Evolutionary conservation across 2,329 filamentous ascomycete genomes (phyloP).

Genomic region (Colletotrichum liriopes): DNA sequence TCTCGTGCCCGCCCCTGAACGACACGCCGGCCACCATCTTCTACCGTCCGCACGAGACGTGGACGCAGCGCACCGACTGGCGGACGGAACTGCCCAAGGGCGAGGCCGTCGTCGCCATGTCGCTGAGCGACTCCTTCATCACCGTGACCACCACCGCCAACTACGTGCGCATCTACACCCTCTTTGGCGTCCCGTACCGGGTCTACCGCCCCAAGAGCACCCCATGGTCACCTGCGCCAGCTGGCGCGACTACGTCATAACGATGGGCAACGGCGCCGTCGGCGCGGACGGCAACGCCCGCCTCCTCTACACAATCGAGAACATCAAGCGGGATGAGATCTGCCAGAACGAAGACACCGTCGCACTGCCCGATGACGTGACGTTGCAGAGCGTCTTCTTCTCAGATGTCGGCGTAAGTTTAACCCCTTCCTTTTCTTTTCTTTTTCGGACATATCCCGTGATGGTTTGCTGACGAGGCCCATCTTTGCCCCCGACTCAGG

Average conservation of each 20-base stretch:
- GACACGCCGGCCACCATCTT: conserved; percentile 85
- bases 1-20: conserved; percentile 78
- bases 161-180: conserved; percentile 93
- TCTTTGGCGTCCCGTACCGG: conserved; percentile 91
- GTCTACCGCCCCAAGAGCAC: conserved; percentile 93
- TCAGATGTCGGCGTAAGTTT: conserved; percentile 85
- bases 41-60: conserved; percentile 96
- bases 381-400: conserved; percentile 89
- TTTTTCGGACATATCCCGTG: not conserved
- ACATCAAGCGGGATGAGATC: conserved; percentile 93
- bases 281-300: conserved; percentile 83
- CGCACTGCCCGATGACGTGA: conserved; percentile 82
- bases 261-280: conserved; percentile 92
- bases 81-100: conserved; percentile 87
- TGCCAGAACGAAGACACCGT: conserved; percentile 95
- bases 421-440: not conserved
- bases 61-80: conserved; percentile 94
- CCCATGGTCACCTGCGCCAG: conserved; percentile 92
- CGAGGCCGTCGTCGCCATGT: conserved; percentile 90
- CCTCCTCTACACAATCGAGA: conserved; percentile 92
- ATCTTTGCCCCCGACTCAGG: conserved; percentile 62
- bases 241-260: conserved; percentile 97
- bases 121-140: conserved; percentile 90
- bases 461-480: conserved; percentile 29
- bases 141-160: conserved; percentile 89